Evolutionary conservation across 192 early-diverging fungal genomes (phyloP).

Genomic region (Rhizophlyctis rosea): DNA sequence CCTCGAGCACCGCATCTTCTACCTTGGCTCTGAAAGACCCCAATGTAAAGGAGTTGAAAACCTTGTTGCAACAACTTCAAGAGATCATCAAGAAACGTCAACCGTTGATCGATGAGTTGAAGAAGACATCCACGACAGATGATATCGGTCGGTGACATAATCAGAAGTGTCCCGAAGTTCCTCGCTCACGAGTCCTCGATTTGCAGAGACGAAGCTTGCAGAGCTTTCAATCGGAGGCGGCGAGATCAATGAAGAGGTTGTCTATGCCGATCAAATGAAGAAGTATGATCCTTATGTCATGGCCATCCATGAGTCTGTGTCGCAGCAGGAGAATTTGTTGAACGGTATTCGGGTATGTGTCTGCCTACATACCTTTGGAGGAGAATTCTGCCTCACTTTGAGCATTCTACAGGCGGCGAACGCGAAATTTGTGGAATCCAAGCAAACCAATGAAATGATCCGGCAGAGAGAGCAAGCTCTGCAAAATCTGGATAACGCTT

Average conservation of each 20-base stretch:
- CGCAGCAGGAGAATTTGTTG: slow-evolving; percentile 63
- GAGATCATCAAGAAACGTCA: slow-evolving; percentile 56
- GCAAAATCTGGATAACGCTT: slow-evolving; percentile 72
- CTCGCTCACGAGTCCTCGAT: not conserved
- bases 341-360: slow-evolving; percentile 42
- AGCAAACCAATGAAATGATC: slow-evolving; percentile 55
- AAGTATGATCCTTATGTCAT: slow-evolving; percentile 68
- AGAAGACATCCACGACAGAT: slow-evolving; percentile 65
- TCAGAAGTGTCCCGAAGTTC: not conserved
- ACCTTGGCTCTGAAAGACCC: slow-evolving; percentile 60
- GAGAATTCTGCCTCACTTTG: not conserved
- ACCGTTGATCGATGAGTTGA: slow-evolving; percentile 64
- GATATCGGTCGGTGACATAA: slow-evolving; percentile 65
- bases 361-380: not conserved
- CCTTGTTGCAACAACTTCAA: slow-evolving; percentile 53
- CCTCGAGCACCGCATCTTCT: slow-evolving; percentile 55
- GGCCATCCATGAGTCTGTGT: slow-evolving; percentile 53
- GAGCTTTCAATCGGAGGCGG: slow-evolving; percentile 21
- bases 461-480: slow-evolving; percentile 71
- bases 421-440: slow-evolving; percentile 60
- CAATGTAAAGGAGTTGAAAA: slow-evolving; percentile 58
- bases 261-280: slow-evolving; percentile 67
- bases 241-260: slow-evolving; percentile 49
- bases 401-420: slow-evolving; percentile 49
- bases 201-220: slow-evolving; percentile 24